A percentile compares a stretch with the other conserved stretches of the same genome.
These are phyloP conservation scores for Amylocystis lapponica DNA, from an alignment of 768 basidiomycete species.

Conservation along the genomic window DNA sequence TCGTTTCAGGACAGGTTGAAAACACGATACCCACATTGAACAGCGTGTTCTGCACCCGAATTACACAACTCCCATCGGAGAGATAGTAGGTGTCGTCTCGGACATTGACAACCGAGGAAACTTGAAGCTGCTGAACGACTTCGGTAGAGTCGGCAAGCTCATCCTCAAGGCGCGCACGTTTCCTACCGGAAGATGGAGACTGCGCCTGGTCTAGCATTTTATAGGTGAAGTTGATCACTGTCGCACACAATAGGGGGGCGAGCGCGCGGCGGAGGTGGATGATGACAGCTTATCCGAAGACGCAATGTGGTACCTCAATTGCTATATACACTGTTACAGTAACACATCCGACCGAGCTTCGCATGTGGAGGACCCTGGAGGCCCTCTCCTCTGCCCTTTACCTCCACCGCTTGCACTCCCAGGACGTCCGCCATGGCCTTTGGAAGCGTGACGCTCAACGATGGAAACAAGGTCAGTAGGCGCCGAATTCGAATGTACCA, in stretches of 20 bases:
- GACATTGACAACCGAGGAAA: neutral
- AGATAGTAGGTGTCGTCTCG: slow-evolving; percentile 45
- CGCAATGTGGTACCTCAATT: too few relatives aligned
- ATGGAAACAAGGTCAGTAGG: slow-evolving; percentile 28
- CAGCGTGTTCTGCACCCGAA: slow-evolving; percentile 57
- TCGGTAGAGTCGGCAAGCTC: slow-evolving; percentile 1
- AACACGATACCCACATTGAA: slow-evolving; percentile 49
- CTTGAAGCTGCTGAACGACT: slow-evolving; percentile 1
- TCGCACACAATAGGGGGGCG: too few relatives aligned
- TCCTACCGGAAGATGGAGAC: slow-evolving; percentile 1
- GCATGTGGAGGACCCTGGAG: too few relatives aligned
- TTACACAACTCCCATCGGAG: slow-evolving; percentile 62
- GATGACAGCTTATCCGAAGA: too few relatives aligned
- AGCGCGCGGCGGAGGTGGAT: too few relatives aligned
- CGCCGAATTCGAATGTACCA: too few relatives aligned
- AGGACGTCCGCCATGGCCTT: slow-evolving; percentile 27
- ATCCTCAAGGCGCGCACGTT: slow-evolving; percentile 1
- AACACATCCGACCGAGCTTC: too few relatives aligned
- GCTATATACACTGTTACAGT: too few relatives aligned
- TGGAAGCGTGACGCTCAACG: slow-evolving; percentile 27
- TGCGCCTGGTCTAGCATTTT: neutral
- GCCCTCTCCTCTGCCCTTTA: too few relatives aligned
- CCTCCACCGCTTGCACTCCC: too few relatives aligned
- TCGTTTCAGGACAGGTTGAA: neutral
- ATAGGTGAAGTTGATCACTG: too few relatives aligned